Evolutionary conservation across 192 early-diverging fungal species (phyloP).

Genomic region (Cladochytrium replicatum): DNA sequence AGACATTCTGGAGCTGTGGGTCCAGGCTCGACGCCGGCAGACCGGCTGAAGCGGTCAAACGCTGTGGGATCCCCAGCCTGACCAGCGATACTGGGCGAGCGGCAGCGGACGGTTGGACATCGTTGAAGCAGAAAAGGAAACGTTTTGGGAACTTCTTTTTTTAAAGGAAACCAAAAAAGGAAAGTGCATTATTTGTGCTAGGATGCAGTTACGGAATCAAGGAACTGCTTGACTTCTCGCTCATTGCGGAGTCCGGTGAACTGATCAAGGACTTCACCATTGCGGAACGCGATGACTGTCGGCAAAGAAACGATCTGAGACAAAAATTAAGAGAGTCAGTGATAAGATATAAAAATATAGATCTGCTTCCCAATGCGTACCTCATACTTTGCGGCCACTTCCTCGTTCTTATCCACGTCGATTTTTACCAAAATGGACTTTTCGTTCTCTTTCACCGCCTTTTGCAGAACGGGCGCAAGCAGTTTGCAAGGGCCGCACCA

Average conservation of each 20-base stretch:
- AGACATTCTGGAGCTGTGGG: no score
- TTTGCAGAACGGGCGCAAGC: slow-evolving; percentile 58
- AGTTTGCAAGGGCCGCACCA: slow-evolving; percentile 83
- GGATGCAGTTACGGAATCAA: no score
- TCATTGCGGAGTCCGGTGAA: slow-evolving; percentile 55
- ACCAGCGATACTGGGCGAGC: no score
- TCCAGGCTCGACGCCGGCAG: no score
- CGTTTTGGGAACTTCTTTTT: no score
- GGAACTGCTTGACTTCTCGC: slow-evolving; percentile 44
- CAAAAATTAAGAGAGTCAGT: neutral
- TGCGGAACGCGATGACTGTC: slow-evolving; percentile 62
- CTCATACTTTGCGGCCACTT: slow-evolving; percentile 50
- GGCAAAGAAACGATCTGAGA: slow-evolving; percentile 57
- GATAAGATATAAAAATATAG: neutral
- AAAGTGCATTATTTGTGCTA: no score
- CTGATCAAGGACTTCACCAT: slow-evolving; percentile 46
- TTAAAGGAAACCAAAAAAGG: no score
- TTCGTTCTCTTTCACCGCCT: slow-evolving; percentile 51
- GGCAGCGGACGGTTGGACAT: no score
- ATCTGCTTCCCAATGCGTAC: slow-evolving; percentile 20
- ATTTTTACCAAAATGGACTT: slow-evolving; percentile 65
- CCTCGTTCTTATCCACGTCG: slow-evolving; percentile 58
- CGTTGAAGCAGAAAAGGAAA: no score
- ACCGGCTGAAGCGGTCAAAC: no score
- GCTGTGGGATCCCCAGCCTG: no score